These are phyloP conservation scores for Chalciporus sphaerocephalus DNA, from an alignment of 768 basidiomycete species.

Conservation along the genomic window DNA sequence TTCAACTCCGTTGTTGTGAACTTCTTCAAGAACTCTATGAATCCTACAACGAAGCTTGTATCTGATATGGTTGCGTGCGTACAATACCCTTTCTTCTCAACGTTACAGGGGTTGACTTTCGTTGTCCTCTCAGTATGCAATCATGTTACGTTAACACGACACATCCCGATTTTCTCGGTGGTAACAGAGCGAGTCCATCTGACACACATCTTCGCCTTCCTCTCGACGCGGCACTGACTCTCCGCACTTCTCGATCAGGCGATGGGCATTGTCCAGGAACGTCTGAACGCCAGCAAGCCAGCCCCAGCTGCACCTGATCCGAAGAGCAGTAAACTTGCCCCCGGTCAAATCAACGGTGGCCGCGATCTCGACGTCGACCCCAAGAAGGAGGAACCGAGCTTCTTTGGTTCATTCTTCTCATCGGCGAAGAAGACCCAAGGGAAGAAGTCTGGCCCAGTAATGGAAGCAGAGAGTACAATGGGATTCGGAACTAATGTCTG, in stretches of 20 bases:
- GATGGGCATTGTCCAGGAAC: constrained; percentile 81
- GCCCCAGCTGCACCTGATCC: constrained; percentile 53
- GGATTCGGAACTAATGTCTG: constrained; percentile 13
- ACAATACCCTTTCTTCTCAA: not conserved
- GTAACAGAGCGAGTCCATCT: constrained; percentile 64
- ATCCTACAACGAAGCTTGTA: constrained; percentile 92
- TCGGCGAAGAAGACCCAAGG: constrained; percentile 56
- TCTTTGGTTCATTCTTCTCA: constrained; percentile 96
- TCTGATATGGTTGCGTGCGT: constrained; percentile 86
- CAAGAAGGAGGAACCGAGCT: constrained; percentile 86
- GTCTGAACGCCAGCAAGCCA: constrained; percentile 77
- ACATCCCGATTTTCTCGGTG: constrained; percentile 96
- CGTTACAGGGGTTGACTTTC: constrained; percentile 1
- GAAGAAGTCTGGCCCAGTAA: constrained; percentile 54
- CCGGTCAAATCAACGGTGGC: constrained; percentile 79
- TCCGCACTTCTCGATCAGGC: constrained; percentile 46
- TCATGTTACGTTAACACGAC: constrained; percentile 99
- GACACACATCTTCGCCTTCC: not conserved
- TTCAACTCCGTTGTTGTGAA: constrained; percentile 95
- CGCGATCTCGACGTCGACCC: constrained; percentile 89
- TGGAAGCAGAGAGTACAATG: constrained; percentile 49
- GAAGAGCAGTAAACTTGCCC: constrained; percentile 60
- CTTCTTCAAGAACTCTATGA: constrained; percentile 94
- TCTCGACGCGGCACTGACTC: not conserved
- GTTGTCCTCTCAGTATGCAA: constrained; percentile 67